Evolutionary conservation across 2,329 filamentous ascomycete genomes (phyloP).

Genomic region (Penicillium griseofulvum): DNA sequence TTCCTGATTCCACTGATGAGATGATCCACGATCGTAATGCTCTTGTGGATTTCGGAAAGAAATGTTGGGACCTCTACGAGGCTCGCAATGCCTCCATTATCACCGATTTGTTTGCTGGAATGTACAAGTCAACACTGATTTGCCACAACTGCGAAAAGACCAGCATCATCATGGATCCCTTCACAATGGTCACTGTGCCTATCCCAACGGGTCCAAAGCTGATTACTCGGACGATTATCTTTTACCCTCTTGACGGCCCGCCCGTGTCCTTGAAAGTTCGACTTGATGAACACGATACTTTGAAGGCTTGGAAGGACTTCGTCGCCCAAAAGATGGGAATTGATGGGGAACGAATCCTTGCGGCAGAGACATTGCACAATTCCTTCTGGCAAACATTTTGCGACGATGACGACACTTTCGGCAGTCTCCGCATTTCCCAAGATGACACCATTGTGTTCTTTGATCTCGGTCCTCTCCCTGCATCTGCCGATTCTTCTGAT

Average conservation of each 20-base stretch:
- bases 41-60: slow-evolving; percentile 78
- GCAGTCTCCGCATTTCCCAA: slow-evolving; percentile 65
- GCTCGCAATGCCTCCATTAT: slow-evolving; percentile 92
- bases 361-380: slow-evolving; percentile 75
- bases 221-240: slow-evolving; percentile 73
- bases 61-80: slow-evolving; percentile 89
- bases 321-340: slow-evolving; percentile 54
- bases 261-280: slow-evolving; percentile 76
- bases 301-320: slow-evolving; percentile 51
- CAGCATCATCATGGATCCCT: slow-evolving; percentile 98
- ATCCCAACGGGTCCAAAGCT: slow-evolving; percentile 75
- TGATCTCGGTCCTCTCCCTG: slow-evolving; percentile 65
- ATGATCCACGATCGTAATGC: slow-evolving; percentile 81
- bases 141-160: slow-evolving; percentile 91
- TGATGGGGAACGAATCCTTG: slow-evolving; percentile 64
- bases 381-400: slow-evolving; percentile 87
- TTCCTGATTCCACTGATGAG: slow-evolving; percentile 94
- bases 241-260: slow-evolving; percentile 69
- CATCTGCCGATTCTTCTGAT: not conserved
- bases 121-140: slow-evolving; percentile 96
- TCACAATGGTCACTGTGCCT: slow-evolving; percentile 89
- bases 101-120: slow-evolving; percentile 91
- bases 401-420: slow-evolving; percentile 60
- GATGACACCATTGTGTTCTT: slow-evolving; percentile 67
- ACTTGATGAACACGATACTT: slow-evolving; percentile 64